phyloP scores from a whole-genome alignment of 768 basidiomycete genomes.

The Phlebiopsis gigantea region DNA sequence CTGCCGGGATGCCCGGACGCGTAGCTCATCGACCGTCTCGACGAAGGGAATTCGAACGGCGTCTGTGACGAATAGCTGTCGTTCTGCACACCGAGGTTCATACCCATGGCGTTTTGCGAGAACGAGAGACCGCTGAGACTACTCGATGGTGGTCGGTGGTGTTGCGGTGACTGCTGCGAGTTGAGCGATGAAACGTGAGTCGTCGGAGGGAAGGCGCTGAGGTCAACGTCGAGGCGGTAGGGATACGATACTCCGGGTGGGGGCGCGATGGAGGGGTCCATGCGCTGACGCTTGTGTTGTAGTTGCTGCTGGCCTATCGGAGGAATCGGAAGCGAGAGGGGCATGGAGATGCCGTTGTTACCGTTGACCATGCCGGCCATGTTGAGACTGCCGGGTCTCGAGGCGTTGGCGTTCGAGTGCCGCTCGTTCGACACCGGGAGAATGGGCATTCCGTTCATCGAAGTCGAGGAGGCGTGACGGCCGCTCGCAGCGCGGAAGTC shows the following conservation, averaged over 20 bases:
- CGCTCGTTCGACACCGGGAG: conserved; percentile 27
- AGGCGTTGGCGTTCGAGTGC: conserved; percentile 15
- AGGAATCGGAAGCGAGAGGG: conserved; percentile 15
- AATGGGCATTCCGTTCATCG: background rate
- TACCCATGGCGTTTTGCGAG: conserved; percentile 7
- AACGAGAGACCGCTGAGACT: conserved; percentile 2
- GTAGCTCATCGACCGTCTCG: background rate
- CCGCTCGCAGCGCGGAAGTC: background rate
- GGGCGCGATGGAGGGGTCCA: conserved; percentile 9
- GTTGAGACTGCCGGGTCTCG: conserved; percentile 9
- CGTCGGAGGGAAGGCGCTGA: conserved; percentile 16
- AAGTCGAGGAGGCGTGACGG: background rate
- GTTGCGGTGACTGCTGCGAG: conserved; percentile 3
- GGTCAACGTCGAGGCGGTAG: conserved; percentile 25
- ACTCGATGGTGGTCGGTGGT: conserved; percentile 7
- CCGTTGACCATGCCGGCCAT: conserved; percentile 3
- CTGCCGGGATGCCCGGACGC: background rate
- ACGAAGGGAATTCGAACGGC: conserved; percentile 2
- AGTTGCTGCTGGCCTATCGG: conserved; percentile 1
- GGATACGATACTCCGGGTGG: conserved; percentile 17
- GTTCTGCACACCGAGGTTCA: conserved; percentile 11
- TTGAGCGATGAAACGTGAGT: conserved; percentile 14
- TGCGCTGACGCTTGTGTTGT: conserved; percentile 14
- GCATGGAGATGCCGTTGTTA: conserved; percentile 18
- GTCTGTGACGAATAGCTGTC: background rate